Evolutionary conservation across 2,329 filamentous ascomycete species (phyloP).

Genomic region (Trichoderma sp.): DNA sequence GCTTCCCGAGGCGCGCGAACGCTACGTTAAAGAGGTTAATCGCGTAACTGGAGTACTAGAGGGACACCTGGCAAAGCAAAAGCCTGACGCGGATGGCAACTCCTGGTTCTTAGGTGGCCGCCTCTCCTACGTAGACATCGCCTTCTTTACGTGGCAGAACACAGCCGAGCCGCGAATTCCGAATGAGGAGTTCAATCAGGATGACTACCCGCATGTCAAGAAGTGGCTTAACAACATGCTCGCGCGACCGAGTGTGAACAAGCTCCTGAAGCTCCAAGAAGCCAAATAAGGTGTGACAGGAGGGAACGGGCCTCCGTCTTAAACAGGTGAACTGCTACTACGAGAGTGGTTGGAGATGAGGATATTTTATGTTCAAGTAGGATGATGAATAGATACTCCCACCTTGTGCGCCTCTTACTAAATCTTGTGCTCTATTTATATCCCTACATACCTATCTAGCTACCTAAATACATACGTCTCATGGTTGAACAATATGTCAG

Average conservation of each 20-base stretch:
- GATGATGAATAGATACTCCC: not conserved
- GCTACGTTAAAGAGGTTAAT: slow-evolving; percentile 3
- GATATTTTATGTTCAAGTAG: not conserved
- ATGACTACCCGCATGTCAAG: slow-evolving; percentile 5
- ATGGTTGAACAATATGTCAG: no score
- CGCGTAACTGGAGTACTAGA: slow-evolving; percentile 6
- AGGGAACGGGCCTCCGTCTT: not conserved
- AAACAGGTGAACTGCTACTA: not conserved
- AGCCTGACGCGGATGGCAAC: slow-evolving; percentile 5
- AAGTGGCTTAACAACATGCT: slow-evolving; percentile 10
- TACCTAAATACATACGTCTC: no score
- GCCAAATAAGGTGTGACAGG: not conserved
- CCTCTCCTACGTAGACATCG: slow-evolving; percentile 2
- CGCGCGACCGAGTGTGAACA: not conserved
- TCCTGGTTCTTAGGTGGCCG: not conserved
- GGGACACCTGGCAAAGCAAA: slow-evolving; percentile 7
- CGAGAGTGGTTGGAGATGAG: not conserved
- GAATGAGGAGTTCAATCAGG: slow-evolving; percentile 6
- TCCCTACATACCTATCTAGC: no score
- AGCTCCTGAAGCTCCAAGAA: slow-evolving; percentile 5
- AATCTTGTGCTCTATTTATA: no score
- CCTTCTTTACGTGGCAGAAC: slow-evolving; percentile 13
- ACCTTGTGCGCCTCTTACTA: no score
- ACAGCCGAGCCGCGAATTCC: slow-evolving; percentile 10
- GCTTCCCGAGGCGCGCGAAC: slow-evolving; percentile 1